These are phyloP conservation scores for Niveomyces coronatus DNA, from an alignment of 2,329 filamentous ascomycete genomes.

Conservation along the genomic window DNA sequence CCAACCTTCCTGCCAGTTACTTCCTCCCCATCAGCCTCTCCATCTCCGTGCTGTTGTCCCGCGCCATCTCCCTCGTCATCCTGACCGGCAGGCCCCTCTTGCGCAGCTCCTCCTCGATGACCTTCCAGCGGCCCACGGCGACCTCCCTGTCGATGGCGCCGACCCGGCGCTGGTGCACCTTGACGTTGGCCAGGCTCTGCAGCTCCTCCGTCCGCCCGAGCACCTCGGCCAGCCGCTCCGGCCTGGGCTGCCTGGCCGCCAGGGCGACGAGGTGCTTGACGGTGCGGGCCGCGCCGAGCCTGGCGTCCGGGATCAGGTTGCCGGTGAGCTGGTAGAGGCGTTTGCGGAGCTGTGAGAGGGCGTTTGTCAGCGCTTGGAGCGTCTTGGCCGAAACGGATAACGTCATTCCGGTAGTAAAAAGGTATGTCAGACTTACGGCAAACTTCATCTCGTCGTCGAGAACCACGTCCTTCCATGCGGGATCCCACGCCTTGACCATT, in stretches of 20 bases:
- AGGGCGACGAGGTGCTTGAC: conserved; percentile 44
- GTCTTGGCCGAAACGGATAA: conserved; percentile 7
- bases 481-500: conserved; percentile 36
- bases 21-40: conserved; percentile 1
- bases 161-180: conserved; percentile 51
- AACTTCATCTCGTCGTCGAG: conserved; percentile 58
- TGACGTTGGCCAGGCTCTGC: conserved; percentile 54
- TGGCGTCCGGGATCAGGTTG: conserved; percentile 60
- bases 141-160: conserved; percentile 64
- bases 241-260: conserved; percentile 42
- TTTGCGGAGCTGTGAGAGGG: conserved; percentile 70
- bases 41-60: conserved; percentile 20
- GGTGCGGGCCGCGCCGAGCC: conserved; percentile 46
- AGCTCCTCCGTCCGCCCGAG: conserved; percentile 40
- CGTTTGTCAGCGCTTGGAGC: background rate
- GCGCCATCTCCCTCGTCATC: conserved; percentile 30
- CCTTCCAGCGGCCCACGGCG: conserved; percentile 65
- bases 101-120: conserved; percentile 61
- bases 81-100: conserved; percentile 50
- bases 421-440: conserved; percentile 45
- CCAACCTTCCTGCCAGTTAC: background rate
- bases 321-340: conserved; percentile 75
- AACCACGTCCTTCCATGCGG: conserved; percentile 46
- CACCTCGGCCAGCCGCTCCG: conserved; percentile 52
- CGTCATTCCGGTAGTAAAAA: background rate